Base-by-base conservation (phyloP, 208 protist species). In the Leishmania guyanensis region DNA sequence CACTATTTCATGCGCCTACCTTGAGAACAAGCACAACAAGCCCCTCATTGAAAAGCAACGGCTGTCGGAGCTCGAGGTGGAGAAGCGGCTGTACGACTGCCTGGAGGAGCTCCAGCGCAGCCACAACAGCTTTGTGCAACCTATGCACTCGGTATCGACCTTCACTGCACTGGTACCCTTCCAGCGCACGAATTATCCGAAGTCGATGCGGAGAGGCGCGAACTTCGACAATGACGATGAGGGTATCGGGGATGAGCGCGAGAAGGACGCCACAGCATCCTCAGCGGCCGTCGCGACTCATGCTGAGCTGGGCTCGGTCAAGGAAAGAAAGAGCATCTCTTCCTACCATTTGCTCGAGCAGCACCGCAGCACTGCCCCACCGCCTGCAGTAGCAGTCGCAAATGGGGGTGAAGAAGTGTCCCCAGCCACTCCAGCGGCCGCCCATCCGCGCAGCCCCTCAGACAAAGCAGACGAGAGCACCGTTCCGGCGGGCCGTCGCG, bases 11-110 rank as follows among this genome's bases (percentile, higher is more conserved):
- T 80, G 72, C 68, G 87, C 71, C 53, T 87, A 86, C 77, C 82
- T 83, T 29, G 89, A 92, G 83, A 83, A 87, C 74, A 84, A 84
- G 80, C 81, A 80, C 69, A 87, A 81, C 72, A 84, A 88, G 54
- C 77, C 81, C 46, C 50, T 89, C 48, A 83, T 92, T 29, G 89
- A 90, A 72, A 78, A 82, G 76, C 87, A 90, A 77, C 86, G 84
- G n/a, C 22, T 84, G 69, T 72, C 79, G n/a, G 89, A 92, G 86
- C 82, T 90, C 76, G 82, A 92, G 75, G 89, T 92, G 54, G 87
- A 90, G 80, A 82, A 85, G 81, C 89, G 89, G 56, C 62, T 92
- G 62, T 88, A 92, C 82, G 65, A 92, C 69, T 88, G 84, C 65
- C 69, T 88, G 36, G 89, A 92, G 82, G 84, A 90, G 71, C 84